phyloP scores from a whole-genome alignment of 805 yeast genomes.

The Brettanomyces nanus region DNA sequence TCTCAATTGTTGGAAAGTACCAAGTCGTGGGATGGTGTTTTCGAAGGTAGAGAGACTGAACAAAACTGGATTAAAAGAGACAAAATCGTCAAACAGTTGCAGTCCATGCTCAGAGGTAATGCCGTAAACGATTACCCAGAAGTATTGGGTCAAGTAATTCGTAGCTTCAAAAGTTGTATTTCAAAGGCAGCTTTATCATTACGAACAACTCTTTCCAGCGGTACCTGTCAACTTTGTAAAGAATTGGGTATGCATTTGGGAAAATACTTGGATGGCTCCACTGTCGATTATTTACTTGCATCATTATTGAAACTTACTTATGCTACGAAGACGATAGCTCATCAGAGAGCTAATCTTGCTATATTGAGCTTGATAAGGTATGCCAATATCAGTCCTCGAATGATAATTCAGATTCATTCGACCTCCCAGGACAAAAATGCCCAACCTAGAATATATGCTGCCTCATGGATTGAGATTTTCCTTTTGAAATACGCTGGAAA shows the following conservation, averaged over 20 bases:
- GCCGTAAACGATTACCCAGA: constrained; percentile 28
- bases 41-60: constrained; percentile 77
- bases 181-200: constrained; percentile 62
- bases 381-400: constrained; percentile 44
- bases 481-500: constrained; percentile 42
- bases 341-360: constrained; percentile 47
- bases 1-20: neutral
- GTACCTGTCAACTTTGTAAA: constrained; percentile 70
- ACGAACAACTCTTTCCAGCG: constrained; percentile 72
- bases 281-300: constrained; percentile 42
- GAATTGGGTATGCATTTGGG: constrained; percentile 47
- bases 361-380: constrained; percentile 47
- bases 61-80: constrained; percentile 79
- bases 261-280: constrained; percentile 31
- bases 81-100: constrained; percentile 42
- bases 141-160: constrained; percentile 21
- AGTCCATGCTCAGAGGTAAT: constrained; percentile 58
- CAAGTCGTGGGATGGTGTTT: constrained; percentile 24
- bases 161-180: constrained; percentile 47
- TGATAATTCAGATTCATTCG: constrained; percentile 38
- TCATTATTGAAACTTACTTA: constrained; percentile 45
- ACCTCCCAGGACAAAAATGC: constrained; percentile 63
- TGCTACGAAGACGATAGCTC: constrained; percentile 57
- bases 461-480: constrained; percentile 60
- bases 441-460: constrained; percentile 61